Base-by-base conservation (phyloP, 2,329 filamentous ascomycete genomes). In the Lasiodiplodia citricola region DNA sequence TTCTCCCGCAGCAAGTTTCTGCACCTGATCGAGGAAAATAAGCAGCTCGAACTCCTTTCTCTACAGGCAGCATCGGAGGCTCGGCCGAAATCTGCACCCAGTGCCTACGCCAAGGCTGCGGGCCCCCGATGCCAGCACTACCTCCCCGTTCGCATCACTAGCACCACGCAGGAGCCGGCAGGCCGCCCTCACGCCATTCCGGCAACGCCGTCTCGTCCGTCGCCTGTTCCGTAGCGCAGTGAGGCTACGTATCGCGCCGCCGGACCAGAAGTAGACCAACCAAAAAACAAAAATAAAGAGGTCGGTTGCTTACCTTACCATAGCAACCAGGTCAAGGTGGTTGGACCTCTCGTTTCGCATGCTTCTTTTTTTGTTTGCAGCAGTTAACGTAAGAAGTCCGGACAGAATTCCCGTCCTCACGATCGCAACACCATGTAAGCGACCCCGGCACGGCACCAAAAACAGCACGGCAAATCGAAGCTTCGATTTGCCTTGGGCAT, bases 101-200 rank as follows among this genome's bases (percentile, higher is more conserved):
- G 16, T 13, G 38, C 38, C 16, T 28, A 28, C n/a, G 31, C n/a
- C 44, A 37, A 44, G 54, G 50, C n/a, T 52, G 41, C 28, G 31
- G 13, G 28, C 28, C 31, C n/a, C 54, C 31, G 35, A 57, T 57
- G 54, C 31, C 52, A 10, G 25, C 54, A 10, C 28, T 3, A n/a
- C 54, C 21, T 6, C 10, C 47, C 21, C 44, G 60, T 63, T 63
- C 60, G 60, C 60, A 63, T 51, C 28, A 28, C 60, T 63, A 52
- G 60, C 41, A 62, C 28, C 60, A 21, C 7, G 16, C 50, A 23
- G 21, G 52, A 16, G 28, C 5, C 28, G 28, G 28, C 28, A 28
- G 8, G n/a, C 16, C 54, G 11, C 35, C 31, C 37, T 60, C 57
- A 50, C 38, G 57, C 57, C 57, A 35, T 28, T 62, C 38, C 25